phyloP scores from a whole-genome alignment of 2,329 filamentous ascomycete species.

The Xylariaceae sp. region DNA sequence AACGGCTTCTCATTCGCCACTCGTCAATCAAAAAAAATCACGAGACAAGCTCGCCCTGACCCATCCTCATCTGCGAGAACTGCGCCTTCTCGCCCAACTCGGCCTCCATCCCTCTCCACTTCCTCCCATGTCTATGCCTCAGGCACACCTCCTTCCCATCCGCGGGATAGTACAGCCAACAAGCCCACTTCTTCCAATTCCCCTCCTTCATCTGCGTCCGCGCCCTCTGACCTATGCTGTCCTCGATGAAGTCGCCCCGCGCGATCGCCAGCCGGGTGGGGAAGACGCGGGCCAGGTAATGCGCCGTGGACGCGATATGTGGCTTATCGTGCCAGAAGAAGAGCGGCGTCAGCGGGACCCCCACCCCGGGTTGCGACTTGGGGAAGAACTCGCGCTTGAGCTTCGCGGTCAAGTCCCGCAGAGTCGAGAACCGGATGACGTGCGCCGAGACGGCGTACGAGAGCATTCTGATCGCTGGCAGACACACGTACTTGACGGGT shows the following conservation, averaged over 20 bases:
- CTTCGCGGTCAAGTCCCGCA: constrained; percentile 37
- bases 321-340: constrained; percentile 58
- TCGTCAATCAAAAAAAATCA: too few relatives aligned
- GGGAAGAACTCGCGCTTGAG: constrained; percentile 38
- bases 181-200: constrained; percentile 47
- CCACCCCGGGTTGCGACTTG: constrained; percentile 8
- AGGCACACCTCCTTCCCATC: constrained; percentile 42
- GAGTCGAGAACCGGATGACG: constrained; percentile 37
- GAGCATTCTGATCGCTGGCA: constrained; percentile 47
- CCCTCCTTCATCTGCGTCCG: constrained; percentile 53
- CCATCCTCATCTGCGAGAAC: constrained; percentile 25
- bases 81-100: constrained; percentile 21
- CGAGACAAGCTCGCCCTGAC: too few relatives aligned
- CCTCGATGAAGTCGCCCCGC: constrained; percentile 52
- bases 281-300: constrained; percentile 47
- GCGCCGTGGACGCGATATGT: constrained; percentile 43
- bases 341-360: constrained; percentile 45
- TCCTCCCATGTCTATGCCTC: constrained; percentile 46
- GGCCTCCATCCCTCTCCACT: constrained; percentile 40
- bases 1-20: too few relatives aligned
- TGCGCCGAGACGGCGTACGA: constrained; percentile 45
- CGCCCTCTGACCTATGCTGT: constrained; percentile 49
- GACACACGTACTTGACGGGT: constrained; percentile 48
- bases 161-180: constrained; percentile 50
- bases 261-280: constrained; percentile 44